Base-by-base conservation (phyloP, 225 moss, liverwort and hornwort genomes). In the Ulota crispa region DNA sequence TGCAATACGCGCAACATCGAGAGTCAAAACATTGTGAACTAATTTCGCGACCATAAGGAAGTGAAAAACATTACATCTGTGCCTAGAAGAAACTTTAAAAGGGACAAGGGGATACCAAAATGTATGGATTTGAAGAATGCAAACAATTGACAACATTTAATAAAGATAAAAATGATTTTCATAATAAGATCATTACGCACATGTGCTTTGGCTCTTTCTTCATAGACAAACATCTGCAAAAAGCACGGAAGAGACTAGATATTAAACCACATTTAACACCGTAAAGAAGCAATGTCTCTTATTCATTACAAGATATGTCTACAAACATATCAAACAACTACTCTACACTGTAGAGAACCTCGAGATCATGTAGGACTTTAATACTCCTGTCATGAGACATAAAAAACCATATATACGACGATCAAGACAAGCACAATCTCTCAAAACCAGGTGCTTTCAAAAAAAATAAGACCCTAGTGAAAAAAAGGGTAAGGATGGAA, bases 201-300 rank as follows among this genome's bases (percentile, higher is more conserved):
- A 90, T 87, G 75, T 92, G 92, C 80, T 87, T 88, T 55, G 90
- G 90, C 87, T 92, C 92, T 85, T 82, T 92, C 78, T 85, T 90
- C 64, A 85, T 85, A 83, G 77, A 69, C 21, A 45, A 67, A 72
- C 83, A 75, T 78, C 92, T 92, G 81, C 80, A 88, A 85, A 83
- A 74, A 80, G 65, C 76, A 81, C 56, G 18, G 60, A 15, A 78
- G 8, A 66, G 53, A 15, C 85, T 63, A 80, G 39, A 30, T 9
- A 42, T 47, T n/a, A n/a, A 72, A 68, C 41, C 54, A 69, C 32
- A 71, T 6, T 42, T 52, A 72, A 41, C 71, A 79, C 23, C 41
- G 41, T 37, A 63, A 71, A 31, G 63, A 18, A 37, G n/a, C n/a
- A 32, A 45, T 23, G 19, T 36, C 64, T 70, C 63, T 45, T 36